Percentiles rank a stretch among this genome's conserved stretches.
Conservation (phyloP, 2,329 filamentous ascomycete genomes). For the Penicillium sp. region DNA sequence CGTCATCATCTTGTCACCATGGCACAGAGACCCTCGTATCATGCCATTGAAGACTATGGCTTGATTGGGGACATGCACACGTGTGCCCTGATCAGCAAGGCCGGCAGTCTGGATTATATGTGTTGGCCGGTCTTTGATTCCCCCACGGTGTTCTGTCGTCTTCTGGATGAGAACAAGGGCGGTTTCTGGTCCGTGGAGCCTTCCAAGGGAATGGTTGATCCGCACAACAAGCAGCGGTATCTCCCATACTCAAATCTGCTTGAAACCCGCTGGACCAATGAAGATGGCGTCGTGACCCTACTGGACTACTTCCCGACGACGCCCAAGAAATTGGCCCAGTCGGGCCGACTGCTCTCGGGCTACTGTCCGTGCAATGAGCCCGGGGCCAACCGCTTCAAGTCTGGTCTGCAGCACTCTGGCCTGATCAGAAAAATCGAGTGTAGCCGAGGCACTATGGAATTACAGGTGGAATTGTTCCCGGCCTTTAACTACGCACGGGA, state of each 20-base stretch:
- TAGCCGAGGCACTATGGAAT: constrained; percentile 68
- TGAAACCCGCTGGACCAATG: constrained; percentile 77
- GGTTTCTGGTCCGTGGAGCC: constrained; percentile 71
- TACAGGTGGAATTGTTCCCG: constrained; percentile 74
- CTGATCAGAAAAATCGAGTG: constrained; percentile 75
- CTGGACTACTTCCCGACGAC: constrained; percentile 79
- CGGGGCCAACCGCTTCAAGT: constrained; percentile 58
- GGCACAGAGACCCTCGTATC: constrained; percentile 30
- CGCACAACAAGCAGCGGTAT: constrained; percentile 78
- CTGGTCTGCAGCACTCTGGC: constrained; percentile 49
- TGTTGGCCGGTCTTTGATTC: constrained; percentile 85
- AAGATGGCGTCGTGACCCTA: constrained; percentile 74
- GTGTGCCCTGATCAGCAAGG: constrained; percentile 75
- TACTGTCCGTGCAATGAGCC: constrained; percentile 44
- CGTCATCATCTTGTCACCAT: constrained; percentile 16
- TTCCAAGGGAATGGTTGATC: constrained; percentile 54
- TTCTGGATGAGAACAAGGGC: constrained; percentile 76
- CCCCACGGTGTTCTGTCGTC: constrained; percentile 74
- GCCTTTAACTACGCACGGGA: constrained; percentile 73
- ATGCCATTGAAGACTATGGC: constrained; percentile 74
- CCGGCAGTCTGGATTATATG: constrained; percentile 77
- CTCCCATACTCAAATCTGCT: constrained; percentile 76
- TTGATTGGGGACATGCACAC: constrained; percentile 83
- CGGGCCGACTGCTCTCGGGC: constrained; percentile 38
- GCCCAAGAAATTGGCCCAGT: constrained; percentile 58